phyloP scores from a whole-genome alignment of 2,329 filamentous ascomycete species.

The Tolypocladium ophioglossoides region DNA sequence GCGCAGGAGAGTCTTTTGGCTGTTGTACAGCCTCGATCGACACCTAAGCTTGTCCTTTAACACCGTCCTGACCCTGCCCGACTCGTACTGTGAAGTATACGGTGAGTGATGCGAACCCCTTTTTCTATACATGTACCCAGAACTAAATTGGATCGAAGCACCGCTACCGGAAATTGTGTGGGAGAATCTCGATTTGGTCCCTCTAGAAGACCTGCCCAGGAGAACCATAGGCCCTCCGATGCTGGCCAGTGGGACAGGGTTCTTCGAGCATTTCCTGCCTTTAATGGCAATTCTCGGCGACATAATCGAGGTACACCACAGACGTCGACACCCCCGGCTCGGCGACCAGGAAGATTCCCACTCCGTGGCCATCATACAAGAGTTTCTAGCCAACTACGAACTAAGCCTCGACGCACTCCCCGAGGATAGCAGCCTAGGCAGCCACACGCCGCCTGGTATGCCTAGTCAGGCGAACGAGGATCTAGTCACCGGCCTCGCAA shows the following conservation, averaged over 20 bases:
- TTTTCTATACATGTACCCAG: neutral
- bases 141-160: slow-evolving; percentile 7
- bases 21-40: slow-evolving; percentile 34
- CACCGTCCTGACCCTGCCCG: slow-evolving; percentile 29
- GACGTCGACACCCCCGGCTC: slow-evolving; percentile 30
- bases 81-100: slow-evolving; percentile 33
- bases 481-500: slow-evolving; percentile 6
- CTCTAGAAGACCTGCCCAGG: slow-evolving; percentile 18
- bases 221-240: slow-evolving; percentile 27
- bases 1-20: slow-evolving; percentile 34
- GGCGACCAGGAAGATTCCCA: slow-evolving; percentile 23
- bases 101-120: slow-evolving; percentile 10
- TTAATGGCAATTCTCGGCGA: slow-evolving; percentile 38
- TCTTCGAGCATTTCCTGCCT: slow-evolving; percentile 40
- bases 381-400: slow-evolving; percentile 27
- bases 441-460: slow-evolving; percentile 1
- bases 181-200: slow-evolving; percentile 25
- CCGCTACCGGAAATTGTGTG: slow-evolving; percentile 30
- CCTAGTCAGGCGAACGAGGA: neutral
- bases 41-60: slow-evolving; percentile 38
- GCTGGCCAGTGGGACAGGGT: slow-evolving; percentile 27
- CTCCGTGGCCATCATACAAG: slow-evolving; percentile 22
- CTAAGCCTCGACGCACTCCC: slow-evolving; percentile 23
- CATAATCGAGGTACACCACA: slow-evolving; percentile 35
- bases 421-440: slow-evolving; percentile 9